These are phyloP conservation scores for Pyropia yezoensis DNA, from an alignment of 23 red algal species.

Conservation along the genomic window DNA sequence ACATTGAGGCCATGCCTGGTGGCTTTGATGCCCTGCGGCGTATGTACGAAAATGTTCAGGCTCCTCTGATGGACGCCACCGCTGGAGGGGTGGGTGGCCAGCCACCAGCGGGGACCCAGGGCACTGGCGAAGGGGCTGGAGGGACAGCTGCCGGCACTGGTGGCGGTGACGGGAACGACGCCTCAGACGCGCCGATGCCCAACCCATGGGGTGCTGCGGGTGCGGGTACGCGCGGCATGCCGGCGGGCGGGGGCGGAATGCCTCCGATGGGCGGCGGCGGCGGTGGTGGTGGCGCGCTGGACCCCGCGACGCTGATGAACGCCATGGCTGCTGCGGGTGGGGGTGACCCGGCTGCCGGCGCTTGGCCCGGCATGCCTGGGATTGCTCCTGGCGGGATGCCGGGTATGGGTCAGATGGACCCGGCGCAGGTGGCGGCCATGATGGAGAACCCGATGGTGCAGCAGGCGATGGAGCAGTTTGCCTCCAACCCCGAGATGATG, in stretches of 20 bases:
- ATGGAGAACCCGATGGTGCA: slow-evolving; percentile 71
- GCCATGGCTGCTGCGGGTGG: neutral
- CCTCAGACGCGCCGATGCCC: slow-evolving; percentile 60
- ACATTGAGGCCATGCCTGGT: slow-evolving; percentile 98
- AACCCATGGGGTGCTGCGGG: slow-evolving; percentile 59
- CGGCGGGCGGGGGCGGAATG: neutral
- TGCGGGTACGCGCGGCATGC: neutral
- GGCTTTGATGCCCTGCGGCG: slow-evolving; percentile 94
- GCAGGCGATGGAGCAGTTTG: slow-evolving; percentile 47
- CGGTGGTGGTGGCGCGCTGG: slow-evolving; percentile 6
- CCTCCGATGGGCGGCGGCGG: slow-evolving; percentile 8
- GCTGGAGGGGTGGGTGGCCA: slow-evolving; percentile 11
- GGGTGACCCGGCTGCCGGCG: neutral
- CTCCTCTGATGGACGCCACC: slow-evolving; percentile 68
- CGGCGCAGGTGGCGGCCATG: slow-evolving; percentile 49
- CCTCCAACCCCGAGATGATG: slow-evolving; percentile 59
- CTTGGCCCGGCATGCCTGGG: slow-evolving; percentile 14
- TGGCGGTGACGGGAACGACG: slow-evolving; percentile 13
- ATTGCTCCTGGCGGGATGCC: slow-evolving; percentile 10
- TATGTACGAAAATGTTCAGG: slow-evolving; percentile 89
- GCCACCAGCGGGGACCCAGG: neutral
- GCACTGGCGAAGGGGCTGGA: slow-evolving; percentile 9
- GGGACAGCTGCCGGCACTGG: neutral
- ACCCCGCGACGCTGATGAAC: slow-evolving; percentile 3
- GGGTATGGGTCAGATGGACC: slow-evolving; percentile 6